A percentile compares a stretch with the other conserved stretches of the same genome.
Conservation (phyloP, 2,329 filamentous ascomycete species). For the Penicillium sp. region DNA sequence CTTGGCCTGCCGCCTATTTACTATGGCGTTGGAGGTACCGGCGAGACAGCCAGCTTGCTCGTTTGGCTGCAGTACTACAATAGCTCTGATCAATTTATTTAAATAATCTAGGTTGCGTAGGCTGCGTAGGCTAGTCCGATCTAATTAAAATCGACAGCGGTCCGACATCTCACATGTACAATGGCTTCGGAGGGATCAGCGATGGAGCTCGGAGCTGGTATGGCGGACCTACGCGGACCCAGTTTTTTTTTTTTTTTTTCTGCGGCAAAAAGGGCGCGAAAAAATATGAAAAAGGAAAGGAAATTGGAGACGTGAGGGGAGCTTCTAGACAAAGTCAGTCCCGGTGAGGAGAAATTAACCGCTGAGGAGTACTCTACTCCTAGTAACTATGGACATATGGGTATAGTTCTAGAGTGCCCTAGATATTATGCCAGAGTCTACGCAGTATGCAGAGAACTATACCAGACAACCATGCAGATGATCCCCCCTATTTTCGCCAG, state of each 20-base stretch:
- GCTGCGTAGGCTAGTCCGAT: not conserved
- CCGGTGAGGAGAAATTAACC: slow-evolving; percentile 31
- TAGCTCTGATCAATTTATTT: not conserved
- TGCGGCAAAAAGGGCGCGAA: not conserved
- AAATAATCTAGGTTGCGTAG: not conserved
- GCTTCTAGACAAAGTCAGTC: not conserved
- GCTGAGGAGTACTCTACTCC: slow-evolving; percentile 14
- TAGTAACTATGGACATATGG: too few relatives aligned
- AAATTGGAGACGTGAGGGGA: slow-evolving; percentile 30
- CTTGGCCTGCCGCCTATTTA: not conserved
- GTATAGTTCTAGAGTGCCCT: too few relatives aligned
- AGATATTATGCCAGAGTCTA: too few relatives aligned
- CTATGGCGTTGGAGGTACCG: not conserved
- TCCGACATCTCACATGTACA: not conserved
- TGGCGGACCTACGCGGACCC: slow-evolving; percentile 7
- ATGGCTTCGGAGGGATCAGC: too few relatives aligned
- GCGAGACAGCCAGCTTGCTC: not conserved
- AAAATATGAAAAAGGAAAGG: slow-evolving; percentile 5
- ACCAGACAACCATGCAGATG: too few relatives aligned
- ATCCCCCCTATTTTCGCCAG: not conserved
- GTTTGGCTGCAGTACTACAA: not conserved
- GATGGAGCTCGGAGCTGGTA: slow-evolving; percentile 6
- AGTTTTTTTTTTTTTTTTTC: slow-evolving; percentile 12
- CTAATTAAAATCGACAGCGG: not conserved
- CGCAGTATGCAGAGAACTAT: too few relatives aligned